These are phyloP conservation scores for Neurospora hispaniola DNA, from an alignment of 495 filamentous ascomycete genomes.

Conservation along the genomic window DNA sequence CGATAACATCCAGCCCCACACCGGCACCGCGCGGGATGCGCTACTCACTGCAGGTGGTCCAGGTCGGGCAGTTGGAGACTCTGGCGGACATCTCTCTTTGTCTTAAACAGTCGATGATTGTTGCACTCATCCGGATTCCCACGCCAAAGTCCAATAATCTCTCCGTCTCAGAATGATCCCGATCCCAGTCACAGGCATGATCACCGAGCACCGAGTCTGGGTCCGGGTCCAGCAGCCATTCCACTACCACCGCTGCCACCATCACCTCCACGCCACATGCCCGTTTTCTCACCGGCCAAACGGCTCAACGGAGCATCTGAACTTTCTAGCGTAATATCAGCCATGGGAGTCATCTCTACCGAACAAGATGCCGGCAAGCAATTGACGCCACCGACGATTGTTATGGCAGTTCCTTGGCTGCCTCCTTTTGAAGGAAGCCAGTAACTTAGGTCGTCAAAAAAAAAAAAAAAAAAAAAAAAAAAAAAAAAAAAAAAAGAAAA, in stretches of 20 bases:
- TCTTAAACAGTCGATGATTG: neutral
- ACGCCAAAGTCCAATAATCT: neutral
- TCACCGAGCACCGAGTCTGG: neutral
- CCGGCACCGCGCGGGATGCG: neutral
- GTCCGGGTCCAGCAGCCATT: neutral
- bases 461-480: too few species aligned
- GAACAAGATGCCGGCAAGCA: slow-evolving; percentile 15
- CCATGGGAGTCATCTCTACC: slow-evolving; percentile 24
- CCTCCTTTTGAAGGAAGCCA: too few species aligned
- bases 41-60: neutral
- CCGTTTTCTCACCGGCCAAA: neutral
- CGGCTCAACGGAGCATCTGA: slow-evolving; percentile 7
- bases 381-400: slow-evolving; percentile 26
- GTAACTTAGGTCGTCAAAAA: too few species aligned
- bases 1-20: slow-evolving; percentile 1
- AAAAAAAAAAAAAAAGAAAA: too few species aligned
- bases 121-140: neutral
- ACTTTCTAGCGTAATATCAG: slow-evolving; percentile 22
- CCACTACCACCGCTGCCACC: neutral
- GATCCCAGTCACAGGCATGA: neutral
- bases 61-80: neutral
- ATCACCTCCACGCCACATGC: neutral
- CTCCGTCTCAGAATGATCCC: neutral
- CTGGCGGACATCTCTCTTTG: neutral
- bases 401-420: too few species aligned